phyloP scores from a whole-genome alignment of 192 early-diverging fungal species.

The Dimargaris cristalligena region DNA sequence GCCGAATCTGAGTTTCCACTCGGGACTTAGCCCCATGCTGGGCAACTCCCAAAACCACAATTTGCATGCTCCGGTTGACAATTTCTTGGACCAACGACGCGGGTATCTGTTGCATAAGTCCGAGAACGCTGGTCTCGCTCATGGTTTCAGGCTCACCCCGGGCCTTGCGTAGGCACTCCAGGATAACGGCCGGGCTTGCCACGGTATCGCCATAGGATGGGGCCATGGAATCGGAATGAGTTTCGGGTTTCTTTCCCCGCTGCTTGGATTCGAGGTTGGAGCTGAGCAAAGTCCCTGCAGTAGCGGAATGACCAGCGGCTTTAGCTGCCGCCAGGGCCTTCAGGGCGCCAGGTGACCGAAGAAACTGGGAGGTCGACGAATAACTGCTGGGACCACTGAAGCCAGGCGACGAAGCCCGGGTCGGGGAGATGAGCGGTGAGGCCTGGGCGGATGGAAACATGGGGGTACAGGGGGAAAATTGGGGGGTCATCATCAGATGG shows the following conservation, averaged over 20 bases:
- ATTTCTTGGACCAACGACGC: not conserved
- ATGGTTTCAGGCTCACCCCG: not conserved
- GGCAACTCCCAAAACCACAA: constrained; percentile 26
- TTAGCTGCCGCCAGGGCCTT: too few species aligned
- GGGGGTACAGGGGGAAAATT: not conserved
- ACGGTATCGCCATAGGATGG: too few species aligned
- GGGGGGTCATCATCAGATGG: not conserved
- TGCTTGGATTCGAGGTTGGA: too few species aligned
- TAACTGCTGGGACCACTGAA: constrained; percentile 1
- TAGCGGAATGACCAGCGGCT: too few species aligned
- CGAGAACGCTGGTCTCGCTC: not conserved
- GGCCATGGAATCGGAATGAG: too few species aligned
- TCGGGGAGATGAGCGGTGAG: not conserved
- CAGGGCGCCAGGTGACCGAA: not conserved
- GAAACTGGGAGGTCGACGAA: constrained; percentile 2
- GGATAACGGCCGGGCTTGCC: too few species aligned
- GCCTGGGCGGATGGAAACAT: not conserved
- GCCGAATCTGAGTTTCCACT: constrained; percentile 90
- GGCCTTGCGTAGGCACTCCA: not conserved
- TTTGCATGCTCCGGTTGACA: constrained; percentile 10
- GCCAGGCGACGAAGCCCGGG: constrained; percentile 1
- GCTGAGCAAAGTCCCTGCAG: too few species aligned
- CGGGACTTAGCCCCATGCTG: constrained; percentile 57
- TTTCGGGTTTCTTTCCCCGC: too few species aligned
- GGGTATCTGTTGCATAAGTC: not conserved